Conservation (phyloP, 257 asterid genomes). For the Solanum dulcamara region DNA sequence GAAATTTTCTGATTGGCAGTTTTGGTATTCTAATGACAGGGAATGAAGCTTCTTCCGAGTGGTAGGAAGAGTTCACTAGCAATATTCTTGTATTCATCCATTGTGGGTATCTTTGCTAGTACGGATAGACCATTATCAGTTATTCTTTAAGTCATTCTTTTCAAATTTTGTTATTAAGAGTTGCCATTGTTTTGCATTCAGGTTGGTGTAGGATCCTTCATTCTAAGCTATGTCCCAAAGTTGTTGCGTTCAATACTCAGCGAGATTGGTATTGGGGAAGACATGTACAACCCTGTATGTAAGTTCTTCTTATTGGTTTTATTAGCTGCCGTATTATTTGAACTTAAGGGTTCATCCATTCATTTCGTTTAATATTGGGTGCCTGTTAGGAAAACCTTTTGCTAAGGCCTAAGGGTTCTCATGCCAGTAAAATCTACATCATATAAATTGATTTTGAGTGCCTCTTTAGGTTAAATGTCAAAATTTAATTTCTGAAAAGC, state of each 20-base stretch:
- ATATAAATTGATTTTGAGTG: background rate
- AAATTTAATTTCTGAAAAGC: background rate
- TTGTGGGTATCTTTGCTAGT: conserved; percentile 38
- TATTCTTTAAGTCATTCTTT: background rate
- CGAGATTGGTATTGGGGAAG: conserved; percentile 77
- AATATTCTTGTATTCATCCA: conserved; percentile 58
- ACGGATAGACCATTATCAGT: background rate
- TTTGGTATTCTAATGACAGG: conserved; percentile 35
- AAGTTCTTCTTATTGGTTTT: conserved; percentile 38
- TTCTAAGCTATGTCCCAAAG: conserved; percentile 49
- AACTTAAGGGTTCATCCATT: background rate
- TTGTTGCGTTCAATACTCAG: conserved; percentile 33
- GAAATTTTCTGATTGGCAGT: background rate
- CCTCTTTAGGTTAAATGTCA: background rate
- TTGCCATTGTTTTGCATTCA: conserved; percentile 14
- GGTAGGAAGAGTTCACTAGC: conserved; percentile 72
- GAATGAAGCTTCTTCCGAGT: conserved; percentile 96
- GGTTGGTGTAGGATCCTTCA: conserved; percentile 78
- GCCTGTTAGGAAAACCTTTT: background rate
- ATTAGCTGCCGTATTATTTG: background rate
- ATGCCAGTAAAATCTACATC: background rate
- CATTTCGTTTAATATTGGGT: background rate
- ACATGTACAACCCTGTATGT: conserved; percentile 88
- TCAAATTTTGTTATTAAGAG: background rate
- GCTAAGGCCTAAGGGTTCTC: background rate